Evolutionary conservation across 2,329 filamentous ascomycete genomes (phyloP).

Genomic region (Trichoderma brevicompactum): DNA sequence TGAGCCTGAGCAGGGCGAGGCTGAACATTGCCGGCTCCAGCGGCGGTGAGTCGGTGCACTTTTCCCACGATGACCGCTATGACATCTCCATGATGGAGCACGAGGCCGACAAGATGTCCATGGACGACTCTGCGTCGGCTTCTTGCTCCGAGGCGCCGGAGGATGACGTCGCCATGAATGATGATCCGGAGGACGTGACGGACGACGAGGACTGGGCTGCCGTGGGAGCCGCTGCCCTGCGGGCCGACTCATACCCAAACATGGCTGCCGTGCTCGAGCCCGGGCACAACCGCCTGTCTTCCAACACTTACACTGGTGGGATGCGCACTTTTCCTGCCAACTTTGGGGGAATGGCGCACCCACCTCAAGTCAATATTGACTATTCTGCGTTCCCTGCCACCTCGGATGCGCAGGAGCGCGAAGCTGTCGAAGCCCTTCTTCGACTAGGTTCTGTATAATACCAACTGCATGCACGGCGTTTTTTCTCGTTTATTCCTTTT

Average conservation of each 20-base stretch:
- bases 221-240: conserved; percentile 82
- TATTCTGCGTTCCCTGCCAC: conserved; percentile 56
- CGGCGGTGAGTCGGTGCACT: conserved; percentile 72
- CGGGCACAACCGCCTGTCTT: conserved; percentile 46
- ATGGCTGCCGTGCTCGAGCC: conserved; percentile 58
- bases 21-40: conserved; percentile 61
- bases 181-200: conserved; percentile 82
- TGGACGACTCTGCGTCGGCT: conserved; percentile 69
- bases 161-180: conserved; percentile 68
- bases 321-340: conserved; percentile 55
- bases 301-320: conserved; percentile 54
- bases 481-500: conserved; percentile 30
- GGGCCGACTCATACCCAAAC: conserved; percentile 66
- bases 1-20: conserved; percentile 53
- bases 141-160: conserved; percentile 77
- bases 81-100: conserved; percentile 74
- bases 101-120: conserved; percentile 94
- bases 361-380: conserved; percentile 57
- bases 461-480: conserved; percentile 60
- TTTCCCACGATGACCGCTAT: conserved; percentile 71
- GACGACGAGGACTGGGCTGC: conserved; percentile 97
- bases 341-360: conserved; percentile 56
- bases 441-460: conserved; percentile 79
- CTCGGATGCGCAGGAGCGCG: conserved; percentile 74
- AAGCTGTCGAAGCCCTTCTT: conserved; percentile 79